Conservation (phyloP, 1,139 yeast species). For the Geotrichum klebahnii region DNA sequence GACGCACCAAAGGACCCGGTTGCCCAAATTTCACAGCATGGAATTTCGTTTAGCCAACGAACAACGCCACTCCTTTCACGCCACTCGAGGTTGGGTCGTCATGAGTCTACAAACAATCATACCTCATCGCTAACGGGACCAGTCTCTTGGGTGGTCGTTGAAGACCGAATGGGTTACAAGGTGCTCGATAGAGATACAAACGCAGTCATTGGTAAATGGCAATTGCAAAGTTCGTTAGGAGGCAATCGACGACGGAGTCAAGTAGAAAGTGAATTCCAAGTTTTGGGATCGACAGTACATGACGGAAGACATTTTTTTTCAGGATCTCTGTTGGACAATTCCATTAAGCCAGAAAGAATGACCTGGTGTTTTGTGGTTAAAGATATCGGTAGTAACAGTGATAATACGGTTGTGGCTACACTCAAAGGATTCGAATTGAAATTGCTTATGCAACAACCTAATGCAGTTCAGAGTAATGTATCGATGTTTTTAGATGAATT, state of each 20-base stretch:
- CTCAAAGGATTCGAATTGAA: conserved; percentile 10
- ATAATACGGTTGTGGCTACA: conserved; percentile 10
- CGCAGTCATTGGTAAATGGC: conserved; percentile 9
- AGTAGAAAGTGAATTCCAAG: background rate
- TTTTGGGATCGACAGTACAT: too few species aligned
- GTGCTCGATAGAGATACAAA: conserved; percentile 8
- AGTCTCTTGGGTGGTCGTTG: conserved; percentile 7
- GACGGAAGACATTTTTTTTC: too few species aligned
- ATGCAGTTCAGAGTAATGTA: too few species aligned
- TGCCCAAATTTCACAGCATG: conserved; percentile 9
- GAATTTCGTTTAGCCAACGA: conserved; percentile 10
- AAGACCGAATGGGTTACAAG: conserved; percentile 8
- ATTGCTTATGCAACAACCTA: background rate
- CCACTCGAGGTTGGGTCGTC: conserved; percentile 8
- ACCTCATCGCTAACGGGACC: conserved; percentile 1
- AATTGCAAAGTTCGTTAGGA: too few species aligned
- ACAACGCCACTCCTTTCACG: conserved; percentile 11
- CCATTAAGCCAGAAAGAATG: background rate
- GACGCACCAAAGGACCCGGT: conserved; percentile 9
- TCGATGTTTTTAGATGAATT: conserved; percentile 8
- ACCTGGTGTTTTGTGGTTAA: conserved; percentile 13
- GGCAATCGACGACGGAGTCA: too few species aligned
- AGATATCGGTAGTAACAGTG: too few species aligned
- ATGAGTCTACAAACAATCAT: too few species aligned
- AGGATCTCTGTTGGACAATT: too few species aligned